A percentile compares a stretch with the other conserved stretches of the same genome.
These are phyloP conservation scores for Fusarium sp. DNA, from an alignment of 2,329 filamentous ascomycete genomes.

Conservation along the genomic window DNA sequence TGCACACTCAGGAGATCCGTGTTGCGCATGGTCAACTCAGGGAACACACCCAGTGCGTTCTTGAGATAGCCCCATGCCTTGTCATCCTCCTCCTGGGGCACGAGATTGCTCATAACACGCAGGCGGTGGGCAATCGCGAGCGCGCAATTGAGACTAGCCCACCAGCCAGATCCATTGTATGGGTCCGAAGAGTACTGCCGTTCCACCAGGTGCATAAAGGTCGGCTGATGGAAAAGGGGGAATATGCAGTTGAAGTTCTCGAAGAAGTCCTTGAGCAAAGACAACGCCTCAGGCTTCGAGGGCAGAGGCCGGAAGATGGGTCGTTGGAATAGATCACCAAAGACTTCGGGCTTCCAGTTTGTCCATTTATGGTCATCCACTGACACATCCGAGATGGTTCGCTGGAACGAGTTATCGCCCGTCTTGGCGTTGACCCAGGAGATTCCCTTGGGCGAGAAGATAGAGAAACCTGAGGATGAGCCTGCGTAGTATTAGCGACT, in stretches of 20 bases:
- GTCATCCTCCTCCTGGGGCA: slow-evolving; percentile 89
- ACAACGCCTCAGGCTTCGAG: slow-evolving; percentile 86
- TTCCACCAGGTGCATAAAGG: slow-evolving; percentile 97
- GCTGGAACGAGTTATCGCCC: slow-evolving; percentile 92
- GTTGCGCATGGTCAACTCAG: slow-evolving; percentile 94
- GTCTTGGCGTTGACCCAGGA: slow-evolving; percentile 99
- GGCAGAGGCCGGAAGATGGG: slow-evolving; percentile 87
- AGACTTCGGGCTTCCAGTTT: slow-evolving; percentile 98
- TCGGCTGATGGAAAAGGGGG: slow-evolving; percentile 95
- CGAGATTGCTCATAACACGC: slow-evolving; percentile 94
- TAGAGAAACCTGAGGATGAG: slow-evolving; percentile 97
- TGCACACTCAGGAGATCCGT: slow-evolving; percentile 96
- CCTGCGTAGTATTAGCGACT: slow-evolving; percentile 63
- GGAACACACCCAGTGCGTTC: slow-evolving; percentile 93
- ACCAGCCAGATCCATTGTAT: slow-evolving; percentile 97
- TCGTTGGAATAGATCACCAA: slow-evolving; percentile 89
- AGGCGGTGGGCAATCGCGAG: slow-evolving; percentile 93
- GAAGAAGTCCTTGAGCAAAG: slow-evolving; percentile 92
- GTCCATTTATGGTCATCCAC: slow-evolving; percentile 96
- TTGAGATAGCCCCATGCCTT: slow-evolving; percentile 97
- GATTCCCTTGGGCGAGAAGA: slow-evolving; percentile 97
- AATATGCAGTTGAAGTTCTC: slow-evolving; percentile 99
- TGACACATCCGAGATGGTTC: slow-evolving; percentile 93
- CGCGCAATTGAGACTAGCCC: slow-evolving; percentile 95
- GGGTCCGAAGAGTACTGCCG: slow-evolving; percentile 93